Evolutionary conservation across 2,329 filamentous ascomycete genomes (phyloP).

Genomic region (Trichoderma asperellum): DNA sequence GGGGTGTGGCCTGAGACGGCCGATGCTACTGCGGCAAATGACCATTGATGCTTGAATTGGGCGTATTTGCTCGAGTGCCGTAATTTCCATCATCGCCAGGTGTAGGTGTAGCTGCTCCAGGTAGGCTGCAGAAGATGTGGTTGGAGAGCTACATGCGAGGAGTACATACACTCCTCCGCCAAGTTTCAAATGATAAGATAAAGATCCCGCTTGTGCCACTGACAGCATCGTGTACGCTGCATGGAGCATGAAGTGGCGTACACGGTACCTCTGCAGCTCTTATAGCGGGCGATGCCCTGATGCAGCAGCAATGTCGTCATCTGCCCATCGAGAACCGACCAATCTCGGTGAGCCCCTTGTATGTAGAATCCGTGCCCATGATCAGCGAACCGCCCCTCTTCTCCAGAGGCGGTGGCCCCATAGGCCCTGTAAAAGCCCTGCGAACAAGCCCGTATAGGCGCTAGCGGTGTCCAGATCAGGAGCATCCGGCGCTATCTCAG

Average conservation of each 20-base stretch:
- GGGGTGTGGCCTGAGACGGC: background rate
- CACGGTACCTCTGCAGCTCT: background rate
- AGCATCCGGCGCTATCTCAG: background rate
- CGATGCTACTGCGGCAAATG: background rate
- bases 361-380: background rate
- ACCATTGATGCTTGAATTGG: background rate
- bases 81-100: background rate
- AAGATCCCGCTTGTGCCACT: background rate
- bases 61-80: background rate
- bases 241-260: background rate
- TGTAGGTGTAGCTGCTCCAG: background rate
- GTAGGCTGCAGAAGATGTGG: background rate
- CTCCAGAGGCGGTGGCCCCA: conserved; percentile 1
- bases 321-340: background rate
- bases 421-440: conserved; percentile 11
- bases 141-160: background rate
- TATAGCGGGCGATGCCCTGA: background rate
- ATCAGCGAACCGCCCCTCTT: conserved; percentile 20
- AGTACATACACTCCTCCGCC: background rate
- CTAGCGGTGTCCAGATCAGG: background rate
- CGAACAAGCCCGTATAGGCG: conserved; percentile 2
- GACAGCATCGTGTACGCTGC: background rate
- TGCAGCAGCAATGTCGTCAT: background rate
- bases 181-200: background rate
- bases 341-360: conserved; percentile 16